Evolutionary conservation across 495 filamentous ascomycete species (phyloP).

Genomic region (Neurospora cerealis): DNA sequence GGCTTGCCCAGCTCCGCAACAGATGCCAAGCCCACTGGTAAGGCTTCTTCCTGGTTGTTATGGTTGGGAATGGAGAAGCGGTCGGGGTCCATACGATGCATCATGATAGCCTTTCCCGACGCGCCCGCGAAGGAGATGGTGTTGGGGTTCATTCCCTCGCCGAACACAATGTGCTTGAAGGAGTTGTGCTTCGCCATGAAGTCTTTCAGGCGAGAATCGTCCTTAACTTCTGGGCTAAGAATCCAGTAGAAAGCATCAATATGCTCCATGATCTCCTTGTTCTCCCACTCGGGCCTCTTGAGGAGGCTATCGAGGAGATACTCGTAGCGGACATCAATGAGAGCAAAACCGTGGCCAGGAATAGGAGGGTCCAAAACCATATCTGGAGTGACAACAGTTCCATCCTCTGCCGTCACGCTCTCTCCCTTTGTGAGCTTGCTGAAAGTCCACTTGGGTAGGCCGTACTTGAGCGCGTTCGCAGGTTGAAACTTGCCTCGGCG

Average conservation of each 20-base stretch:
- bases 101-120: constrained; percentile 49
- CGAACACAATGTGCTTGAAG: constrained; percentile 66
- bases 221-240: constrained; percentile 54
- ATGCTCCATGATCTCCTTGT: constrained; percentile 50
- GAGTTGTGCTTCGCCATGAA: constrained; percentile 56
- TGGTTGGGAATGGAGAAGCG: constrained; percentile 58
- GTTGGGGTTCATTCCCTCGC: constrained; percentile 62
- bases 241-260: constrained; percentile 73
- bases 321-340: constrained; percentile 64
- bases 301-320: constrained; percentile 61
- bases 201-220: constrained; percentile 47
- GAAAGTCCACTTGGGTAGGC: constrained; percentile 47
- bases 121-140: constrained; percentile 54
- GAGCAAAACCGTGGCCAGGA: constrained; percentile 49
- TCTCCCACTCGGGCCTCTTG: constrained; percentile 61
- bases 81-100: constrained; percentile 58
- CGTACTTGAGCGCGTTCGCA: constrained; percentile 47
- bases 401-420: constrained; percentile 41
- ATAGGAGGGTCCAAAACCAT: constrained; percentile 37
- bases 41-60: constrained; percentile 29
- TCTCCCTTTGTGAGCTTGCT: constrained; percentile 39
- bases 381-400: constrained; percentile 44
- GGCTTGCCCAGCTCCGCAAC: constrained; percentile 15
- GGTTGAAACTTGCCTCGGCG: constrained; percentile 71
- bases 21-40: constrained; percentile 3